Evolutionary conservation across 2,329 filamentous ascomycete species (phyloP).

Genomic region (Aspergillus quadrilineatus): DNA sequence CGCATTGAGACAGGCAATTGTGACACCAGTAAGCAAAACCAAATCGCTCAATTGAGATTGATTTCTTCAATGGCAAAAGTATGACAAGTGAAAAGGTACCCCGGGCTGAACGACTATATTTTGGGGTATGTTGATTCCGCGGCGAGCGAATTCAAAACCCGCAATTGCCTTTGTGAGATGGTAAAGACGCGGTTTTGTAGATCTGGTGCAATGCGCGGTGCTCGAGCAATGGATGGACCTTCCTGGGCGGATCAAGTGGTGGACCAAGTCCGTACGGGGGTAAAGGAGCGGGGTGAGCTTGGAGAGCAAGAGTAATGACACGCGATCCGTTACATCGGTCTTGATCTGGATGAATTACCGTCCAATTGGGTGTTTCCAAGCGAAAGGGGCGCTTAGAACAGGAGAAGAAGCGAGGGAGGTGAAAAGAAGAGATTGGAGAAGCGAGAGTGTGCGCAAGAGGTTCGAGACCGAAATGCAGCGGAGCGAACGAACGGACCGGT

Average conservation of each 20-base stretch:
- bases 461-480: slow-evolving; percentile 10
- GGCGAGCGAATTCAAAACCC: not conserved
- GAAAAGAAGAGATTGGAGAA: slow-evolving; percentile 4
- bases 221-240: slow-evolving; percentile 11
- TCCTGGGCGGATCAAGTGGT: slow-evolving; percentile 11
- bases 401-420: slow-evolving; percentile 4
- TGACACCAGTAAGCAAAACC: slow-evolving; percentile 1
- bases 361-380: slow-evolving; percentile 13
- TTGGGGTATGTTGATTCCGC: not conserved
- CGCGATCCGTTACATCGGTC: slow-evolving; percentile 28
- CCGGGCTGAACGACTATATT: not conserved
- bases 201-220: slow-evolving; percentile 8
- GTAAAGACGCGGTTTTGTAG: not conserved
- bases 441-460: slow-evolving; percentile 7
- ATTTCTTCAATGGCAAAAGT: slow-evolving; percentile 1
- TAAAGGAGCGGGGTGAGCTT: slow-evolving; percentile 18
- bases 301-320: slow-evolving; percentile 24
- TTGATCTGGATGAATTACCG: slow-evolving; percentile 19
- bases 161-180: not conserved
- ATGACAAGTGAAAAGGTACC: not conserved
- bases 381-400: slow-evolving; percentile 4
- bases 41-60: slow-evolving; percentile 2
- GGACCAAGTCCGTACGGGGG: slow-evolving; percentile 15
- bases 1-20: slow-evolving; percentile 30
- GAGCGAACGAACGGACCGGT: slow-evolving; percentile 7